Evolutionary conservation across 2,329 filamentous ascomycete species (phyloP), one percentile per base, ranked within the genome.

Genomic region (Penicillium sp.): DNA sequence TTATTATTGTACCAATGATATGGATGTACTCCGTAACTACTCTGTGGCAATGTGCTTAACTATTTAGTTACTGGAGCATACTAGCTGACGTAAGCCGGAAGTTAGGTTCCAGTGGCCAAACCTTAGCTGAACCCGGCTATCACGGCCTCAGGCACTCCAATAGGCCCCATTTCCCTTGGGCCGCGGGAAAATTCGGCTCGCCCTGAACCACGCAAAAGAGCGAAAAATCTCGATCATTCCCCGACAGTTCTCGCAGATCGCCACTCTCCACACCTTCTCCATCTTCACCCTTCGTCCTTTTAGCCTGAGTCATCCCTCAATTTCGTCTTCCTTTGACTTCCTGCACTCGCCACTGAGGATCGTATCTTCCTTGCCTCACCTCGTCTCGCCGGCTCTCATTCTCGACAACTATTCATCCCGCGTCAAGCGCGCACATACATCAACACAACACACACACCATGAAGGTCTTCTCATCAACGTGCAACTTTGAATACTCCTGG

Each of bases 401-500:
- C 36, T 36, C 31, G 16, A 7, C 37, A 57, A 27, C 47, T 52
- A 55, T 50, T 52, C 55, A 16, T 13, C 50, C 31, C 27, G 31
- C 31, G 44, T 50, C 36, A 44, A 59, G 54, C 35, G 50, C 58
- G 59, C 57, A 33, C 70, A 24, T 31, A 35, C n/a, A 22, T 5
- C 11, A 51, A 22, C 18, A n/a, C 18, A 40, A 51, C n/a, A 18
- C 46, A 50, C 46, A 50, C 46, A 40, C 6, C 18, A 98, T 99
- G 95, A 96, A 96, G 85, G 91, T 98, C 79, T 98, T 98, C 73
- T 91, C 91, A 69, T 96, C 92, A 72, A 82, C 83, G 40, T 91
- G 92, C 78, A 92, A 92, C 61, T 99, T 96, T 80, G 85, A 96
- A 81, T 99, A 99, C 83, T 96, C 94, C 47, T 99, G 95, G 95